phyloP scores from a whole-genome alignment of 306 rosid genomes.

The Vicia sativa region DNA sequence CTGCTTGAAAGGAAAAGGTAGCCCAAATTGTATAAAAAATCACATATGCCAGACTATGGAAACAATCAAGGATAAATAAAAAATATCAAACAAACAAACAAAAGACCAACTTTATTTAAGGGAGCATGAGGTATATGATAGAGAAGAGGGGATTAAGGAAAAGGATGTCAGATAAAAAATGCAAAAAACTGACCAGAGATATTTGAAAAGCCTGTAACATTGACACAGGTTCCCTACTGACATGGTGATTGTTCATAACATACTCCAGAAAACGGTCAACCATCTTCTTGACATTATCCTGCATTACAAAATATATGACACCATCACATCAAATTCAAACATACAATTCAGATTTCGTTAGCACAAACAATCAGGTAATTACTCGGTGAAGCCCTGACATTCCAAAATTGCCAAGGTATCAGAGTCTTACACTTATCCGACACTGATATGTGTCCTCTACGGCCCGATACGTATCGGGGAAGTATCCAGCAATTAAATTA shows the following conservation, averaged over 20 bases:
- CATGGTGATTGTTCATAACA: constrained; percentile 62
- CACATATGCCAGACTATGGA: background rate
- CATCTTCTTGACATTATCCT: constrained; percentile 57
- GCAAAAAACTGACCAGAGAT: constrained; percentile 68
- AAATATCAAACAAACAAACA: background rate
- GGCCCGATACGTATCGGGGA: too few relatives aligned
- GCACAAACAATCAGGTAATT: constrained; percentile 16
- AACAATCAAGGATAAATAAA: constrained; percentile 1
- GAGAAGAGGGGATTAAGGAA: background rate
- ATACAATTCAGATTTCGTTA: constrained; percentile 17
- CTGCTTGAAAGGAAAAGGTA: constrained; percentile 3
- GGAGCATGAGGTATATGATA: constrained; percentile 3
- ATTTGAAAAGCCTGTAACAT: constrained; percentile 76
- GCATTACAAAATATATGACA: constrained; percentile 42
- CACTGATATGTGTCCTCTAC: background rate
- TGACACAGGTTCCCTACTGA: constrained; percentile 53
- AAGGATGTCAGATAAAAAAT: constrained; percentile 16
- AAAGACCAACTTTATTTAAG: background rate
- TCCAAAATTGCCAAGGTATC: background rate
- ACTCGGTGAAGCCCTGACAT: background rate
- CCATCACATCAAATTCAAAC: constrained; percentile 31
- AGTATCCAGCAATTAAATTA: too few relatives aligned
- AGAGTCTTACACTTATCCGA: background rate
- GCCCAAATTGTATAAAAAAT: constrained; percentile 8
- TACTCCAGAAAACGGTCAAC: constrained; percentile 62